Evolutionary conservation across 192 early-diverging fungal species (phyloP).

Genomic region (Entomortierella lignicola): DNA sequence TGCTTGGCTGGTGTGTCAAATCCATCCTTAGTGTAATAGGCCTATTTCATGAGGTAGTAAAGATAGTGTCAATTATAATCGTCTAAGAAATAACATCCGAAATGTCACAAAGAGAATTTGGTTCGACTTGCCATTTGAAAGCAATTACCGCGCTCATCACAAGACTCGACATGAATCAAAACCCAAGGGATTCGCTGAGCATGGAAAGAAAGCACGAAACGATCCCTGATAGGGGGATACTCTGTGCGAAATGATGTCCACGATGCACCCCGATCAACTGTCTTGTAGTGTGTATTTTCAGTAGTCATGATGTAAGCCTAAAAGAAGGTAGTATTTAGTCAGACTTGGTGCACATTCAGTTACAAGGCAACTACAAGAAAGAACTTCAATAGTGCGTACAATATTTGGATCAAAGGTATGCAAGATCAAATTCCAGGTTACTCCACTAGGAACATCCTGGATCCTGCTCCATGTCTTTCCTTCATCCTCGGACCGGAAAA

Average conservation of each 20-base stretch:
- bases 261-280: slow-evolving; percentile 65
- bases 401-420: slow-evolving; percentile 74
- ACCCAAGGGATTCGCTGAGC: slow-evolving; percentile 73
- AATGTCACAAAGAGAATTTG: neutral
- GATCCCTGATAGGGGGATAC: slow-evolving; percentile 40
- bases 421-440: slow-evolving; percentile 61
- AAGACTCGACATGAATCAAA: slow-evolving; percentile 70
- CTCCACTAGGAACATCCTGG: slow-evolving; percentile 55
- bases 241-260: slow-evolving; percentile 68
- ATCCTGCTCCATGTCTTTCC: slow-evolving; percentile 73
- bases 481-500: slow-evolving; percentile 73
- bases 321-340: neutral
- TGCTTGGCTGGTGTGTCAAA: slow-evolving; percentile 68
- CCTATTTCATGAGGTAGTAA: slow-evolving; percentile 34
- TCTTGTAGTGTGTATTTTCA: slow-evolving; percentile 66
- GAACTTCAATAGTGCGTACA: slow-evolving; percentile 54
- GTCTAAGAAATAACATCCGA: slow-evolving; percentile 1
- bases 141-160: slow-evolving; percentile 65
- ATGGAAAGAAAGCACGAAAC: slow-evolving; percentile 70
- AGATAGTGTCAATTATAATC: neutral
- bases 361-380: no score
- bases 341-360: neutral
- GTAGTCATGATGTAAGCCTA: slow-evolving; percentile 69
- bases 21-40: slow-evolving; percentile 74
- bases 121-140: slow-evolving; percentile 61